phyloP scores from a whole-genome alignment of 2,329 filamentous ascomycete species.

The Parafenestella ontariensis region DNA sequence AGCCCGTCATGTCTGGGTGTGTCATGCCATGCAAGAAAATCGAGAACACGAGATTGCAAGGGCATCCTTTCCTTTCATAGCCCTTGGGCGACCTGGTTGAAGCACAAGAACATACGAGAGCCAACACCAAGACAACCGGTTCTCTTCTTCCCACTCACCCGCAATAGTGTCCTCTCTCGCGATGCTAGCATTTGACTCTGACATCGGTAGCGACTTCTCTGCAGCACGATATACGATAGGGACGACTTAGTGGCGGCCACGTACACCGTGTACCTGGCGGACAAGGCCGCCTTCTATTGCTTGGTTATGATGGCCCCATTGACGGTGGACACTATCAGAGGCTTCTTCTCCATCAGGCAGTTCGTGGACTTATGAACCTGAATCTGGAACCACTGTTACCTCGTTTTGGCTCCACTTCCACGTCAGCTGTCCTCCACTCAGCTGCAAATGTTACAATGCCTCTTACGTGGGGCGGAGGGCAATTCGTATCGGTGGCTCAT shows the following conservation, averaged over 20 bases:
- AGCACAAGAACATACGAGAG: conserved; percentile 21
- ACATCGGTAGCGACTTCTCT: conserved; percentile 15
- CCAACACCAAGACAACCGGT: neutral
- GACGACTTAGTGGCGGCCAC: conserved; percentile 38
- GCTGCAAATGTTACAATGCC: conserved; percentile 16
- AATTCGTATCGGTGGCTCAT: conserved; percentile 2
- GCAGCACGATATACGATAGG: conserved; percentile 11
- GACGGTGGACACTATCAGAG: conserved; percentile 28
- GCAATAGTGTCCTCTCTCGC: conserved; percentile 4
- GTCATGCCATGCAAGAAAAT: conserved; percentile 26
- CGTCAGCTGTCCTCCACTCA: conserved; percentile 29
- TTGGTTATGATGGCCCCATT: conserved; percentile 4
- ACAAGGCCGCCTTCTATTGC: conserved; percentile 5
- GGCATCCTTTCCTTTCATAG: conserved; percentile 16
- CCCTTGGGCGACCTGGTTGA: conserved; percentile 21
- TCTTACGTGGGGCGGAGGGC: conserved; percentile 3
- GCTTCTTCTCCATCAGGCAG: conserved; percentile 16
- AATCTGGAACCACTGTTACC: conserved; percentile 27
- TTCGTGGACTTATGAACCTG: conserved; percentile 6
- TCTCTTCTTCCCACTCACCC: neutral
- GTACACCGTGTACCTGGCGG: conserved; percentile 36
- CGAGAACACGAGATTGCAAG: conserved; percentile 24
- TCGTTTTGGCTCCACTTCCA: conserved; percentile 22
- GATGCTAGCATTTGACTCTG: conserved; percentile 5
- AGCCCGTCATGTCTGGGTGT: conserved; percentile 14